Evolutionary conservation across 2,329 filamentous ascomycete genomes (phyloP).

Genomic region (Monilinia vaccinii-corymbosi): DNA sequence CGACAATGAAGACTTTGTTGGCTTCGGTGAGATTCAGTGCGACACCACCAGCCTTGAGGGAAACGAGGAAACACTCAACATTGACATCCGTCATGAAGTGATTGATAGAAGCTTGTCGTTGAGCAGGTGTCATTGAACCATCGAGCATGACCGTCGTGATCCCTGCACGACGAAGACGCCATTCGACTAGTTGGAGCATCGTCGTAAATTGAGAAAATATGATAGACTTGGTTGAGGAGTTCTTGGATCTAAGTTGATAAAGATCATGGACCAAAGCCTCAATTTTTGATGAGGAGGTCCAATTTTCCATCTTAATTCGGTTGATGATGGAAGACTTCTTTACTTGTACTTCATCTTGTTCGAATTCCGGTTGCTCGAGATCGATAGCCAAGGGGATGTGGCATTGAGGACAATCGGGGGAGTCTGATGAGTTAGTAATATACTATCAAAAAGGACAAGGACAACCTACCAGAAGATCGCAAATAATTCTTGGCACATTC

Average conservation of each 20-base stretch:
- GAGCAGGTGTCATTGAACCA: conserved; percentile 90
- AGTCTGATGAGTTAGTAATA: conserved; percentile 32
- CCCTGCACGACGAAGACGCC: conserved; percentile 90
- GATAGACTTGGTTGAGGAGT: conserved; percentile 90
- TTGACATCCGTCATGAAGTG: conserved; percentile 94
- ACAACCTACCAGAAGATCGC: conserved; percentile 58
- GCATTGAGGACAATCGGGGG: conserved; percentile 75
- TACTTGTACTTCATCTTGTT: conserved; percentile 76
- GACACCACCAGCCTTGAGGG: conserved; percentile 90
- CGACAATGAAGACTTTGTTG: conserved; percentile 88
- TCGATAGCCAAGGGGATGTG: conserved; percentile 87
- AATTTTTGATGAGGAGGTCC: conserved; percentile 97
- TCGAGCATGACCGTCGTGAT: conserved; percentile 98
- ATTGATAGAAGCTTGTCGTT: conserved; percentile 87
- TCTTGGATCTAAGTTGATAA: conserved; percentile 83
- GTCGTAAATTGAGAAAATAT: conserved; percentile 97
- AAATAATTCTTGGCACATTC: conserved; percentile 74
- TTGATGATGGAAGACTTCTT: conserved; percentile 99
- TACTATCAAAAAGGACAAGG: neutral
- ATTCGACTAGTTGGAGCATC: conserved; percentile 95
- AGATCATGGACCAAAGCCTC: conserved; percentile 92
- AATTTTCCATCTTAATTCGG: conserved; percentile 96
- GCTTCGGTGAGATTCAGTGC: conserved; percentile 93
- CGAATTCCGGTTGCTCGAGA: conserved; percentile 88
- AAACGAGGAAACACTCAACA: conserved; percentile 93